Base-by-base conservation (phyloP, 495 filamentous ascomycete genomes). In the Trichoderma gamsii region DNA sequence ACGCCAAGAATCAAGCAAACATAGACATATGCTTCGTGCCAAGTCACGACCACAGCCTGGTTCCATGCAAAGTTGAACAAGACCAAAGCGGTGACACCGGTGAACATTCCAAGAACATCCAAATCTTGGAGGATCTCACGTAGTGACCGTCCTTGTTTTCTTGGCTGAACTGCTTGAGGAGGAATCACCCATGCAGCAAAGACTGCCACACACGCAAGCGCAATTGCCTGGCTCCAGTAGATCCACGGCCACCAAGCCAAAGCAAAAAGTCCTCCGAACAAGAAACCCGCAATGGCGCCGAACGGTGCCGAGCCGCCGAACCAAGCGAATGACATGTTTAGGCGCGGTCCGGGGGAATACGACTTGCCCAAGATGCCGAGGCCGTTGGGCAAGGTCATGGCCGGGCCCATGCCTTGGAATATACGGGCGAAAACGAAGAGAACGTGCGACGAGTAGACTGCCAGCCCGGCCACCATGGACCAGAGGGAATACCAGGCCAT, bases 401-500 rank as follows among this genome's bases (percentile, higher is more conserved):
- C 85, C 2, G 84, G 83, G 0, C 88, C 87, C 4, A 90, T 83
- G 5, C 88, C 88, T 64, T 87, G 82, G n/a, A 90, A 73, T 0
- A 83, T 83, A 7, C 89, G 84, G 21, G 78, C 82, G 64, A 86
- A 75, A 67, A 82, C 80, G 74, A 90, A 90, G 49, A 85, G 75
- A 46, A 86, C 73, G 38, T 76, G 72, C 23, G 67, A 72, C 35
- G 72, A 73, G 29, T 75, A 41, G 21, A 70, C 59, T 12, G 74
- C 75, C 65, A 86, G 79, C 29, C 88, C 89, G 0, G 82, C 84
- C 18, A 89, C 69, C 2, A 84, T 71, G 3, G 85, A 85, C 87
- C 87, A 90, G 21, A 87, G 56, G 1, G 79, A 75, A 61, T 86
- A 85, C 88, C 88, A 91, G n/a, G 79, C 63, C 69, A 83, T 88